A percentile compares a stretch with the other conserved stretches of the same genome.
These are phyloP conservation scores for Chernovozyma aurita DNA, from an alignment of 1,139 yeast genomes.

Conservation along the genomic window DNA sequence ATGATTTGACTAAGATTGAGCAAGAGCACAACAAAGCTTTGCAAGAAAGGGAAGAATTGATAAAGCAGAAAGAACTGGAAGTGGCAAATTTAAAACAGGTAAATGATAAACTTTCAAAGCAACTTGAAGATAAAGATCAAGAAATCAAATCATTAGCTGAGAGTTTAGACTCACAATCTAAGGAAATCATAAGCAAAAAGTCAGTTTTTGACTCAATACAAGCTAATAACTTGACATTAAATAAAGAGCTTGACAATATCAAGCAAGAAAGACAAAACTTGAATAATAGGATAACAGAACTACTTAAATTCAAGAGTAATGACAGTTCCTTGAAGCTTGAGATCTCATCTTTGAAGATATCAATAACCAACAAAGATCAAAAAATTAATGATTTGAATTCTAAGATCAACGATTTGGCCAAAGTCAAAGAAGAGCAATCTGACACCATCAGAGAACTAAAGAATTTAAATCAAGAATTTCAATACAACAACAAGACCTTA, in stretches of 20 bases:
- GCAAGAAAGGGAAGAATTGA: background rate
- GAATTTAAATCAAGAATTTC: constrained; percentile 40
- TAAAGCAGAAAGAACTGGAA: background rate
- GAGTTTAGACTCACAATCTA: background rate
- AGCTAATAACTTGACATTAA: background rate
- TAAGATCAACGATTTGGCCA: constrained; percentile 30
- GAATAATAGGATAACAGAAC: constrained; percentile 25
- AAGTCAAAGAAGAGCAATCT: constrained; percentile 32
- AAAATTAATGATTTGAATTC: constrained; percentile 42
- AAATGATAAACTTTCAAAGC: background rate
- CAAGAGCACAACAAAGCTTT: background rate
- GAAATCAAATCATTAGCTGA: background rate
- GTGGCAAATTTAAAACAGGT: background rate
- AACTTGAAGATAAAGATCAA: background rate
- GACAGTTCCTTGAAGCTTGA: constrained; percentile 42
- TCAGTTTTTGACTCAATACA: background rate
- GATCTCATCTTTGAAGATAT: constrained; percentile 34
- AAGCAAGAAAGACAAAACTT: constrained; percentile 23
- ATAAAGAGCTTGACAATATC: constrained; percentile 18
- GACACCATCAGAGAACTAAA: constrained; percentile 40
- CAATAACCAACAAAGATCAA: constrained; percentile 45
- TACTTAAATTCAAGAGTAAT: constrained; percentile 28
- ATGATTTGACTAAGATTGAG: background rate
- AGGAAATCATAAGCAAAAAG: background rate
- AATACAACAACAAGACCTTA: constrained; percentile 27